Evolutionary conservation across 257 asterid genomes (phyloP), one percentile per base, ranked within the genome.

Genomic region (Plectranthus barbatus): DNA sequence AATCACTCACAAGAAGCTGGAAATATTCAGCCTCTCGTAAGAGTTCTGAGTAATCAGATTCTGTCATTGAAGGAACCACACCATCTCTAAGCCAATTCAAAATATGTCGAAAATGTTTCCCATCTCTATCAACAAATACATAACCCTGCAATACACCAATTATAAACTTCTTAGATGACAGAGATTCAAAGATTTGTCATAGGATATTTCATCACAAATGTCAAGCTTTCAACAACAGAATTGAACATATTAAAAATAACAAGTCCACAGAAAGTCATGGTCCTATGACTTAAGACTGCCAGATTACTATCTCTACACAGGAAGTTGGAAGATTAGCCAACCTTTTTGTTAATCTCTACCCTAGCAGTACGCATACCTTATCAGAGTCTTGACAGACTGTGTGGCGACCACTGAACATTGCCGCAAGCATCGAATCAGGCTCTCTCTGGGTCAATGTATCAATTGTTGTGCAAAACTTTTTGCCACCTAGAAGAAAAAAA

Each of bases 371-470:
- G 29, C 26, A 37, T 80, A 84, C 97, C 97, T 82, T 86, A 13
- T 82, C 87, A 31, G 90, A 62, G 44, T 84, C 94, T 67, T 76
- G 88, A 73, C 71, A 67, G 71, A 88, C 62, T 33, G 92, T 75
- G 77, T 91, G 96, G 52, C 96, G 90, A 60, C 95, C 98, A 69
- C 98, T 91, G 79, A 88, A 91, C 95, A 91, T 91, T 23, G 95
- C 98, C 7, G 95, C 91, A 64, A 91, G 95, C 96, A 91, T 91
- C 44, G 96, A 91, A 51, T 86, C 82, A 26, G 98, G 96, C 72
- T 91, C 96, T 17, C 96, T 83, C 67, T 78, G 90, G 20, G 95
- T 86, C 81, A 91, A 70, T 5, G 98, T 88, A 79, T 84, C 96
- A 51, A 77, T 62, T 15, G 96, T 91, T 4, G 98, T 91, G 74